Evolutionary conservation across 352 stramenopile species (phyloP).

Genomic region (Pythium coloratum): DNA sequence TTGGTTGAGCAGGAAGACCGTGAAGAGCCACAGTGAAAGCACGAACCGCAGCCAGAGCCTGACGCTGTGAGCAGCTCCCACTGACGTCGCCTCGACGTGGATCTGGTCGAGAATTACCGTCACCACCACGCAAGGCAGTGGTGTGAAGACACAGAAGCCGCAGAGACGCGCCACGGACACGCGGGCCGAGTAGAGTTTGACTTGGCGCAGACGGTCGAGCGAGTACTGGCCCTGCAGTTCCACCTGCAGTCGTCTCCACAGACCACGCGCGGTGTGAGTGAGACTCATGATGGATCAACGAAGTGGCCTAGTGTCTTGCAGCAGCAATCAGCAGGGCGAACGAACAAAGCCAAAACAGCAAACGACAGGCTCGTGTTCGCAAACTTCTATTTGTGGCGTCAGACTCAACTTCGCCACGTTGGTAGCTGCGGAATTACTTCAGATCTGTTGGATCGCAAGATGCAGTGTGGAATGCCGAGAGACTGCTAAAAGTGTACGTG

Average conservation of each 20-base stretch:
- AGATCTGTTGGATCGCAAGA: no score
- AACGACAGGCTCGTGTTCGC: no score
- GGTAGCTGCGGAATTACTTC: no score
- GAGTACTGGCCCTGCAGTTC: conserved; percentile 1
- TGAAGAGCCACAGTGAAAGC: not conserved
- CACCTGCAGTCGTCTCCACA: not conserved
- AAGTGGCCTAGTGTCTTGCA: no score
- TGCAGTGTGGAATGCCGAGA: no score
- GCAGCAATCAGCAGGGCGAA: no score
- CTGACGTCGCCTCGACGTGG: not conserved
- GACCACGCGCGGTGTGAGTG: not conserved
- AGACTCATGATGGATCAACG: not conserved
- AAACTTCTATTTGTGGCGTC: no score
- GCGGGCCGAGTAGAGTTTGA: not conserved
- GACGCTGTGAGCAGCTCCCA: not conserved
- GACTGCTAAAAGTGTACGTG: no score
- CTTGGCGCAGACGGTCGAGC: not conserved
- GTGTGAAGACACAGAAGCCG: not conserved
- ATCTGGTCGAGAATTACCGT: not conserved
- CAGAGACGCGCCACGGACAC: not conserved
- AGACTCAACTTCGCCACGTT: no score
- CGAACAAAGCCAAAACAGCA: no score
- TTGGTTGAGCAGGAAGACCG: not conserved
- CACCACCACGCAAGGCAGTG: not conserved
- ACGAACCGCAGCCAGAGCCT: conserved; percentile 14